Percentiles rank a stretch among this genome's conserved stretches.
These are phyloP conservation scores for Jimgerdemannia flammicorona DNA, from an alignment of 192 early-diverging fungal species.

Conservation along the genomic window DNA sequence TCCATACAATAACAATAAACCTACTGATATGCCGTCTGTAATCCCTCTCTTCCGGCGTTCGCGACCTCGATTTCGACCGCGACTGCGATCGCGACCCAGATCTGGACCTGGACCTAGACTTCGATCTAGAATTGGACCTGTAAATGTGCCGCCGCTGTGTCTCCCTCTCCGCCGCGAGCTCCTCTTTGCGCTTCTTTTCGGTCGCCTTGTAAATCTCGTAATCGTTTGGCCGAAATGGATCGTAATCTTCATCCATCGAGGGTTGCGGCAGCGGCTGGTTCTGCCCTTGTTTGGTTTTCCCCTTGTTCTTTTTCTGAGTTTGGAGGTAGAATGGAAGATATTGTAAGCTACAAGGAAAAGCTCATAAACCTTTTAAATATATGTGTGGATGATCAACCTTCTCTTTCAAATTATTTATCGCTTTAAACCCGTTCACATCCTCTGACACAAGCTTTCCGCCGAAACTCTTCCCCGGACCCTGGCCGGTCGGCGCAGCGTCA, in stretches of 20 bases:
- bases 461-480: background rate
- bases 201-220: constrained; percentile 61
- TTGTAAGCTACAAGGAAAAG: too few relatives aligned
- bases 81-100: constrained; percentile 23
- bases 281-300: constrained; percentile 22
- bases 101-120: background rate
- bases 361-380: too few relatives aligned
- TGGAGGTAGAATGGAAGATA: constrained; percentile 8
- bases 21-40: background rate
- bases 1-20: background rate
- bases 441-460: constrained; percentile 4
- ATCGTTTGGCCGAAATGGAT: constrained; percentile 69
- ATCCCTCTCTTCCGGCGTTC: background rate
- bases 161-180: constrained; percentile 23
- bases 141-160: constrained; percentile 7
- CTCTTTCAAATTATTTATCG: constrained; percentile 26
- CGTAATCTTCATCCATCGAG: constrained; percentile 54
- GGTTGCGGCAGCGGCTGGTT: constrained; percentile 26
- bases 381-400: constrained; percentile 23
- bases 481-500: background rate
- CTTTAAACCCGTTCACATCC: constrained; percentile 32
- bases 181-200: constrained; percentile 42
- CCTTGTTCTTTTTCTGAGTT: constrained; percentile 21
- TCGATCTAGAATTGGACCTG: constrained; percentile 5
- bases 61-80: constrained; percentile 6